Conservation (phyloP, 495 filamentous ascomycete genomes). For the Aeminium ludgeri region DNA sequence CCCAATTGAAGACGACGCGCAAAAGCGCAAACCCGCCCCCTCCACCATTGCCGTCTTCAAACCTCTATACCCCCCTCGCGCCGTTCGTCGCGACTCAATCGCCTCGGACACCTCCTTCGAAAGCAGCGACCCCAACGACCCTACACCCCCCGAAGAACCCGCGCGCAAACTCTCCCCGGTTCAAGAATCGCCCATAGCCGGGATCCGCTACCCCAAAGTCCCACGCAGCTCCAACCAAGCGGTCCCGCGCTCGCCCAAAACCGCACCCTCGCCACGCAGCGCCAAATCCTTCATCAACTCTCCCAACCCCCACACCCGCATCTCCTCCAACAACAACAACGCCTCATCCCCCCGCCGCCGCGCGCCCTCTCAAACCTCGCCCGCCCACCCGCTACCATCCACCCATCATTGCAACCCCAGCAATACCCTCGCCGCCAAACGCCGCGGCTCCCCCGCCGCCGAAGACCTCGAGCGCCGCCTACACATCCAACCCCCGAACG, state of each 20-base stretch:
- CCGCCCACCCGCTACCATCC: too few species aligned
- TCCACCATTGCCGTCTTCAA: conserved; percentile 6
- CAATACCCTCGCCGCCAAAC: conserved; percentile 19
- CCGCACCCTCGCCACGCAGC: conserved; percentile 6
- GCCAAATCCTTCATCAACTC: neutral
- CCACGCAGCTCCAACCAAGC: conserved; percentile 24
- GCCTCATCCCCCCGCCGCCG: too few species aligned
- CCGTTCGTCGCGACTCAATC: conserved; percentile 12
- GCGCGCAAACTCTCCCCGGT: conserved; percentile 22
- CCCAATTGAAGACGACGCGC: conserved; percentile 8
- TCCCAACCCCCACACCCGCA: too few species aligned
- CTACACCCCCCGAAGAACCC: conserved; percentile 25
- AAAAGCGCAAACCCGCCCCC: conserved; percentile 1
- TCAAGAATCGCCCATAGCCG: conserved; percentile 24
- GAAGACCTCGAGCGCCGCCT: conserved; percentile 17
- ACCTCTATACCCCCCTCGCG: conserved; percentile 7
- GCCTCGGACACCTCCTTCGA: conserved; percentile 26
- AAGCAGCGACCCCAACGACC: conserved; percentile 21
- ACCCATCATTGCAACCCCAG: too few species aligned
- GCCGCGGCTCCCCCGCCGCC: conserved; percentile 16
- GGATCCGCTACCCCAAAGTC: conserved; percentile 25
- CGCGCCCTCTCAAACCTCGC: too few species aligned
- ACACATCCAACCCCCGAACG: conserved; percentile 4
- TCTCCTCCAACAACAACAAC: too few species aligned
- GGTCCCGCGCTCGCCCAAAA: conserved; percentile 20